Evolutionary conservation across 140 eudicot species (phyloP).

Genomic region (Artemisia princeps): DNA sequence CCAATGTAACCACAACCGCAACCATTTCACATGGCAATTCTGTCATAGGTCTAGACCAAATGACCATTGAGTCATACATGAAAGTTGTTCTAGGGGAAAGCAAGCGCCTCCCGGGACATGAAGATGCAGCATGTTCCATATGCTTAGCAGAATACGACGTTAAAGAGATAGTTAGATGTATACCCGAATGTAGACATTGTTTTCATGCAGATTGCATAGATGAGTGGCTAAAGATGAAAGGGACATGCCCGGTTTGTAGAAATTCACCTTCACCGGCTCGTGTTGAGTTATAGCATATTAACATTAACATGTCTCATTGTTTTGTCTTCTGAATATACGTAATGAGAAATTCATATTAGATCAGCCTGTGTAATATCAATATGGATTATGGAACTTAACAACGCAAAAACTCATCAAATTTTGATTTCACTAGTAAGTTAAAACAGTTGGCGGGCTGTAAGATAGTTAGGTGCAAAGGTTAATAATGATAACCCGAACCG

Average conservation of each 20-base stretch:
- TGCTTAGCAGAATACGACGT: conserved; percentile 64
- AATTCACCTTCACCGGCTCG: conserved; percentile 57
- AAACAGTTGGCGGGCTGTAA: no score
- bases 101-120: conserved; percentile 62
- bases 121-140: conserved; percentile 59
- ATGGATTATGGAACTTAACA: no score
- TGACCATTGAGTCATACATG: conserved; percentile 69
- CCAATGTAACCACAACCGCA: conserved; percentile 13
- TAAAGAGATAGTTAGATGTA: conserved; percentile 53
- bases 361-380: background rate
- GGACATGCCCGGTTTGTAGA: conserved; percentile 77
- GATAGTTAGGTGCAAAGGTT: no score
- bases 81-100: conserved; percentile 78
- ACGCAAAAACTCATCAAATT: no score
- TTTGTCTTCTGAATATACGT: conserved; percentile 6
- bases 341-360: background rate
- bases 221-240: conserved; percentile 69
- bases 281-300: conserved; percentile 16
- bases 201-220: conserved; percentile 80
- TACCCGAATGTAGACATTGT: conserved; percentile 80
- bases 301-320: conserved; percentile 4
- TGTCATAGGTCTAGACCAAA: conserved; percentile 52
- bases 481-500: no score
- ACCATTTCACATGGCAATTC: background rate
- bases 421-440: no score